phyloP scores from a whole-genome alignment of 345 rosid species.

The Pseudoturritis turrita region DNA sequence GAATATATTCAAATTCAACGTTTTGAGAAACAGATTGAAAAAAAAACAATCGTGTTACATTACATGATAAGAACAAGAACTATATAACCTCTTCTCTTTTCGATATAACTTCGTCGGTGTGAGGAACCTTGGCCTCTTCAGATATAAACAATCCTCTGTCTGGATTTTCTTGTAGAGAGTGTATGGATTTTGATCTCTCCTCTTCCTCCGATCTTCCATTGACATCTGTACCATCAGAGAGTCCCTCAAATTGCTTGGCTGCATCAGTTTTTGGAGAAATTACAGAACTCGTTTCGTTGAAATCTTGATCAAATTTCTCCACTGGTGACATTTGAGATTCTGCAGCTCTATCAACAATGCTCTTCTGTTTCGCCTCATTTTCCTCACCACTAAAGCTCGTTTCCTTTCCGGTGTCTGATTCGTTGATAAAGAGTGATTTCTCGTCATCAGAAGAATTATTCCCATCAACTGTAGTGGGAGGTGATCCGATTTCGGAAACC shows the following conservation, averaged over 20 bases:
- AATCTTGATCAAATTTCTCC: conserved; percentile 16
- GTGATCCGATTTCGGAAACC: conserved; percentile 79
- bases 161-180: background rate
- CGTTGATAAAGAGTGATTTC: conserved; percentile 38
- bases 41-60: background rate
- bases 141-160: background rate
- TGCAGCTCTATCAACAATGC: conserved; percentile 7
- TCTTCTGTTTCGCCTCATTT: conserved; percentile 7
- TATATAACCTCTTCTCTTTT: conserved; percentile 34
- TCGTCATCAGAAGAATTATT: conserved; percentile 46
- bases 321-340: conserved; percentile 15
- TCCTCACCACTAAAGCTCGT: conserved; percentile 41
- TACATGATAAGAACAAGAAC: conserved; percentile 9
- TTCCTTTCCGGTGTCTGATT: conserved; percentile 46
- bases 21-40: background rate
- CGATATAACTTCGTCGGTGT: conserved; percentile 18
- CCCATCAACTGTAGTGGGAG: conserved; percentile 49
- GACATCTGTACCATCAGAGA: background rate
- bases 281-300: background rate
- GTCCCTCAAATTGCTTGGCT: background rate
- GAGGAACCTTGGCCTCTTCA: conserved; percentile 2
- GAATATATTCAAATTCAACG: background rate
- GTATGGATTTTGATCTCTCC: conserved; percentile 1
- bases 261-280: conserved; percentile 17
- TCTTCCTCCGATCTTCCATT: conserved; percentile 9